Evolutionary conservation across 495 filamentous ascomycete species (phyloP).

Genomic region (Talaromyces wortmannii): DNA sequence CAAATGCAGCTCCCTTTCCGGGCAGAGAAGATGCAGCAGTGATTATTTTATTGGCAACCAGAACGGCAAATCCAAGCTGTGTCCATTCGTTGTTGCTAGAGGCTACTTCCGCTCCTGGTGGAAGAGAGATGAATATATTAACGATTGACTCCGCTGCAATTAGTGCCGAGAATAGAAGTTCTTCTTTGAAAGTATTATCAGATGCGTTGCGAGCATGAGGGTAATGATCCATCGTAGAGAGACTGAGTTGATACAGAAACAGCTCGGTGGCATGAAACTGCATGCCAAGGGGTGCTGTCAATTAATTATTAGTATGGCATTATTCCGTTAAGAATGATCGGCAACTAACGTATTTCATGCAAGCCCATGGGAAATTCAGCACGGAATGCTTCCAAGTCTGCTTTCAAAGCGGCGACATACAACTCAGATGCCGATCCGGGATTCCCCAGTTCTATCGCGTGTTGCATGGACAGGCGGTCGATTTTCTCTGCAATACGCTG

Average conservation of each 20-base stretch:
- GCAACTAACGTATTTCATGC: conserved; percentile 11
- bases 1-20: background rate
- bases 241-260: conserved; percentile 14
- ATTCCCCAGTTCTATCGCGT: conserved; percentile 6
- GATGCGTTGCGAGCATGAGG: background rate
- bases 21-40: background rate
- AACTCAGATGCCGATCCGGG: conserved; percentile 14
- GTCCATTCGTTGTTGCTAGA: conserved; percentile 20
- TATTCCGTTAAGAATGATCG: background rate
- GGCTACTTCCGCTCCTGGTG: conserved; percentile 7
- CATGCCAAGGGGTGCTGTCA: conserved; percentile 12
- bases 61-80: conserved; percentile 16
- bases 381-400: conserved; percentile 13
- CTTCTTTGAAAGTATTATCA: background rate
- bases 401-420: conserved; percentile 12
- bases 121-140: conserved; percentile 10
- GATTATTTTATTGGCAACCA: conserved; percentile 10
- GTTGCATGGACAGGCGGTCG: conserved; percentile 9
- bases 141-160: conserved; percentile 8
- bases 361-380: conserved; percentile 9
- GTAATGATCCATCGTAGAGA: conserved; percentile 1
- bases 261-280: conserved; percentile 15
- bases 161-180: background rate
- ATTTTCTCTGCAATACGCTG: conserved; percentile 20
- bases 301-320: background rate